Conservation (phyloP, 495 filamentous ascomycete genomes). For the Aspergillus sclerotioniger region DNA sequence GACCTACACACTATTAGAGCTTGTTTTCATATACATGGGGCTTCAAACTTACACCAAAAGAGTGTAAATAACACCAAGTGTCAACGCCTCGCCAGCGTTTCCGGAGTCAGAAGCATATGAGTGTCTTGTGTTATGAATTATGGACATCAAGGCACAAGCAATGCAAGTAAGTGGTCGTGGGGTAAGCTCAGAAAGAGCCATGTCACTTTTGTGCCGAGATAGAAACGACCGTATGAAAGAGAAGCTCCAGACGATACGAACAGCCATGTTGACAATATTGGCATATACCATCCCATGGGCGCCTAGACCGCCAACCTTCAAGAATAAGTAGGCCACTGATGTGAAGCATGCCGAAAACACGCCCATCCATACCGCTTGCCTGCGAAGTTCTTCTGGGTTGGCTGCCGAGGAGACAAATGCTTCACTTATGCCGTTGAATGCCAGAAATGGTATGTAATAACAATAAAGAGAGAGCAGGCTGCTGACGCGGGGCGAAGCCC, state of each 20-base stretch:
- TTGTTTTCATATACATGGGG: neutral
- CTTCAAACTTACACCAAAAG: slow-evolving; percentile 56
- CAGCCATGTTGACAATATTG: slow-evolving; percentile 81
- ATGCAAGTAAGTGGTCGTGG: slow-evolving; percentile 32
- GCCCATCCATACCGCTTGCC: slow-evolving; percentile 80
- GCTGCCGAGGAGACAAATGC: slow-evolving; percentile 89
- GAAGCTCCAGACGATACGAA: slow-evolving; percentile 78
- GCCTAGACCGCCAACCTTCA: slow-evolving; percentile 63
- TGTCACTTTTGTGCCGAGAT: slow-evolving; percentile 28
- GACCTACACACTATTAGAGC: slow-evolving; percentile 41
- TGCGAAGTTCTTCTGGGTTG: slow-evolving; percentile 62
- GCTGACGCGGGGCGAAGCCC: slow-evolving; percentile 61
- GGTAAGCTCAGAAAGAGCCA: slow-evolving; percentile 25
- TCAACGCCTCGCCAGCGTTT: slow-evolving; percentile 51
- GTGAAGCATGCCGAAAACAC: slow-evolving; percentile 73
- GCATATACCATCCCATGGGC: slow-evolving; percentile 79
- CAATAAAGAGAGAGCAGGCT: slow-evolving; percentile 78
- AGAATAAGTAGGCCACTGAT: slow-evolving; percentile 63
- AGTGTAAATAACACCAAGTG: slow-evolving; percentile 52
- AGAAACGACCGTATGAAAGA: slow-evolving; percentile 70
- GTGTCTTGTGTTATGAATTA: slow-evolving; percentile 27
- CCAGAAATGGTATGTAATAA: slow-evolving; percentile 89
- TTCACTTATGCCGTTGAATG: slow-evolving; percentile 87
- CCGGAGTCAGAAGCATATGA: slow-evolving; percentile 28
- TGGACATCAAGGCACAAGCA: slow-evolving; percentile 28